phyloP scores from a whole-genome alignment of 352 stramenopile species.

The Pythium oligandrum region DNA sequence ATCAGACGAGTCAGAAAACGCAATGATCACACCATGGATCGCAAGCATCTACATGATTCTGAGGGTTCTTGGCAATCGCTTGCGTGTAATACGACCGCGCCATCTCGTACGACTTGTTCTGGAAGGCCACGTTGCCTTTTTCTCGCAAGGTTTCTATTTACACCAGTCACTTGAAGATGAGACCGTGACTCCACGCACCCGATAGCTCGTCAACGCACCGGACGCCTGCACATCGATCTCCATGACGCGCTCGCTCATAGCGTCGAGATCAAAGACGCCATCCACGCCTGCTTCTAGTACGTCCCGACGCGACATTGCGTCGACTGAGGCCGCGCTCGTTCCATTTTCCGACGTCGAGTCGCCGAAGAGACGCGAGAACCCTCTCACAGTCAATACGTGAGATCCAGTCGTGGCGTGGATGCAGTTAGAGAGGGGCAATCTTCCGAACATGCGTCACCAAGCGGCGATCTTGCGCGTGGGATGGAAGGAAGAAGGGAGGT shows the following conservation, averaged over 20 bases:
- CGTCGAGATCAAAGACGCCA: constrained; percentile 19
- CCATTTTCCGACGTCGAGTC: no score
- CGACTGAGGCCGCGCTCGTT: no score
- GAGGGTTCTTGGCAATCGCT: constrained; percentile 38
- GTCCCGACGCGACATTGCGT: neutral
- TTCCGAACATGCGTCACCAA: no score
- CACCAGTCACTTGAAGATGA: neutral
- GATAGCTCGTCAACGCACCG: neutral
- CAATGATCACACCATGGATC: no score
- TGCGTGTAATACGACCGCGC: constrained; percentile 51
- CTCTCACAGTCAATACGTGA: no score
- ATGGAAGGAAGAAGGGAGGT: no score
- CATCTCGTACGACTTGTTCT: constrained; percentile 39
- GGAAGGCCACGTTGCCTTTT: constrained; percentile 67
- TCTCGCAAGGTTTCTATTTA: constrained; percentile 36
- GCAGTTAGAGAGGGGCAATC: no score
- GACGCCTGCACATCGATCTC: constrained; percentile 15
- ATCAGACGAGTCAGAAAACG: no score
- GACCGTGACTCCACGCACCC: constrained; percentile 6
- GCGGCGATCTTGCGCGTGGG: no score
- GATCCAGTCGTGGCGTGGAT: no score
- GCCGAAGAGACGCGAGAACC: no score
- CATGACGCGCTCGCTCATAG: neutral
- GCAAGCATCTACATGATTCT: constrained; percentile 40
- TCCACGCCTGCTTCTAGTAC: constrained; percentile 20